Conservation (phyloP, 768 basidiomycete species). For the Amyloporia xantha region DNA sequence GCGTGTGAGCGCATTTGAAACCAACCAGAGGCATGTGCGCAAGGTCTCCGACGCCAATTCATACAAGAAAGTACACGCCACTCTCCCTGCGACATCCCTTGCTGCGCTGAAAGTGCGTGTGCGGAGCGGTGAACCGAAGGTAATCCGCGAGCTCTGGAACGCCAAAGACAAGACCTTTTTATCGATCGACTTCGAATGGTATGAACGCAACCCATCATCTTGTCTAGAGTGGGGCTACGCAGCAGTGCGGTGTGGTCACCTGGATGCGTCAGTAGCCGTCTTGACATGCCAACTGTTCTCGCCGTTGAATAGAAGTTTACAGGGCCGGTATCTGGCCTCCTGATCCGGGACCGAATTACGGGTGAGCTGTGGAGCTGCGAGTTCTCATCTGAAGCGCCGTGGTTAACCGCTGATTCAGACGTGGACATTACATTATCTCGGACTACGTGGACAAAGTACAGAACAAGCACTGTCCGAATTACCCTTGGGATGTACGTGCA, state of each 20-base stretch:
- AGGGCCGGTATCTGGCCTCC: slow-evolving; percentile 53
- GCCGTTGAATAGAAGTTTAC: background rate
- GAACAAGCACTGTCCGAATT: slow-evolving; percentile 57
- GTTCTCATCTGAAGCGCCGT: background rate
- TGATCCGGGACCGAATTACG: slow-evolving; percentile 66
- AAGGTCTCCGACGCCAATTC: slow-evolving; percentile 59
- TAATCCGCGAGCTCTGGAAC: slow-evolving; percentile 63
- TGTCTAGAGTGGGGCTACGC: slow-evolving; percentile 82
- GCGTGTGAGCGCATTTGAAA: slow-evolving; percentile 63
- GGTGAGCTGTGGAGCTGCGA: slow-evolving; percentile 39
- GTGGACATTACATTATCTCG: slow-evolving; percentile 67
- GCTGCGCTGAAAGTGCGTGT: slow-evolving; percentile 61
- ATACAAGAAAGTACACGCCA: slow-evolving; percentile 65
- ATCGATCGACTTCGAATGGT: slow-evolving; percentile 69
- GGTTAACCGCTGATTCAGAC: slow-evolving; percentile 21
- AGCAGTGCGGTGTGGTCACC: slow-evolving; percentile 63
- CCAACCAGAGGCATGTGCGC: slow-evolving; percentile 57
- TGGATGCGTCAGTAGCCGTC: slow-evolving; percentile 49
- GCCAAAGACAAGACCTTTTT: slow-evolving; percentile 67
- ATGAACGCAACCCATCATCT: slow-evolving; percentile 61
- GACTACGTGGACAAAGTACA: slow-evolving; percentile 62
- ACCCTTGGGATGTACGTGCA: slow-evolving; percentile 64
- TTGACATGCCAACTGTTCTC: slow-evolving; percentile 6
- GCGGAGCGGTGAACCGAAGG: slow-evolving; percentile 56
- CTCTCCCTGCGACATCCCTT: slow-evolving; percentile 63